phyloP scores from a whole-genome alignment of 116 monocot genomes.

The Phalaenopsis hybrid region DNA sequence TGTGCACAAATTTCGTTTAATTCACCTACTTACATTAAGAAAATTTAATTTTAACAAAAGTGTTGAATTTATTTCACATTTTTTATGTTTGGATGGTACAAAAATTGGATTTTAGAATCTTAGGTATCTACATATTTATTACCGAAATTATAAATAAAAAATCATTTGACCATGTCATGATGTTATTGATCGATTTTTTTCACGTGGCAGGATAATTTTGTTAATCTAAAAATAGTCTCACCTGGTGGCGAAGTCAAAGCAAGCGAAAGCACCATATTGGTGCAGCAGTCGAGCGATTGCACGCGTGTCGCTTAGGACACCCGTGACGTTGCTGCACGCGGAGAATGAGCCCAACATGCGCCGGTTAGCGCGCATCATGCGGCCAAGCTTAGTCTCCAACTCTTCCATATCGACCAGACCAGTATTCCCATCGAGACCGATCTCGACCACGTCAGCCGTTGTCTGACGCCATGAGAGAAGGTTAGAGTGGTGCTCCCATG shows the following conservation, averaged over 20 bases:
- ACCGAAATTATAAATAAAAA: too few relatives aligned
- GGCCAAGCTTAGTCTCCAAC: slow-evolving; percentile 15
- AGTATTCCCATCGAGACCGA: slow-evolving; percentile 27
- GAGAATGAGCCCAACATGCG: slow-evolving; percentile 58
- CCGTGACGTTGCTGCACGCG: slow-evolving; percentile 56
- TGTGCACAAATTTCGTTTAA: too few relatives aligned
- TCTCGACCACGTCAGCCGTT: slow-evolving; percentile 40
- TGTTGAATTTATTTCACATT: too few relatives aligned
- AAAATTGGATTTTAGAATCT: too few relatives aligned
- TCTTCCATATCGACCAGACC: slow-evolving; percentile 23
- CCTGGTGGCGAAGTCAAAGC: slow-evolving; percentile 62
- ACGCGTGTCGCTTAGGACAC: slow-evolving; percentile 33
- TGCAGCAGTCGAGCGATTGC: slow-evolving; percentile 36
- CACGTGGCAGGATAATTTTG: too few relatives aligned
- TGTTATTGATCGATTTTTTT: too few relatives aligned
- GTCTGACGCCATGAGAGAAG: slow-evolving; percentile 34
- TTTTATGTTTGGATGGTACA: too few relatives aligned
- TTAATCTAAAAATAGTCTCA: neutral
- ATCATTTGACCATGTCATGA: too few relatives aligned
- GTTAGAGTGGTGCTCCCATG: slow-evolving; percentile 34
- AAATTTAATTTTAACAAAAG: too few relatives aligned
- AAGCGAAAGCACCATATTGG: slow-evolving; percentile 40
- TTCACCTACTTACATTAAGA: too few relatives aligned
- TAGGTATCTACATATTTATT: too few relatives aligned
- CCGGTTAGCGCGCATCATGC: slow-evolving; percentile 15